Evolutionary conservation across 108 stramenopile species (phyloP).

Genomic region (Chaetoceros tenuissimus): DNA sequence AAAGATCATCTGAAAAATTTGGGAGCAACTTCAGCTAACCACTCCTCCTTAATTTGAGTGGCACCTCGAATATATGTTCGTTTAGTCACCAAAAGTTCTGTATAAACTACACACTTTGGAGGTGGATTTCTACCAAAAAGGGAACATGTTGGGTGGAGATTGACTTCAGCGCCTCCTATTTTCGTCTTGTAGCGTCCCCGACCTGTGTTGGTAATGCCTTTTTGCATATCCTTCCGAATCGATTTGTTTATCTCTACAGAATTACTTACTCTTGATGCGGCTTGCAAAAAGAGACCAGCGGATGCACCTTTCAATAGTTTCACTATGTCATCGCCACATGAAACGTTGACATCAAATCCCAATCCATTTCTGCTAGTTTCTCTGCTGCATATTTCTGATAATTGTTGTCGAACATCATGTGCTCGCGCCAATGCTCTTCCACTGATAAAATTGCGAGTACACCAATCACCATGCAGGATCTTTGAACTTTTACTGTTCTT

Average conservation of each 20-base stretch:
- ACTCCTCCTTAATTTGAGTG: slow-evolving; percentile 76
- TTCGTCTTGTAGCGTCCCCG: slow-evolving; percentile 90
- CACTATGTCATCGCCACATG: slow-evolving; percentile 52
- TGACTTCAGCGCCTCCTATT: slow-evolving; percentile 76
- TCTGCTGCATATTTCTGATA: slow-evolving; percentile 42
- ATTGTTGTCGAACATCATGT: slow-evolving; percentile 58
- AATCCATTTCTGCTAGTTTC: slow-evolving; percentile 43
- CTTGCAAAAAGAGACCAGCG: slow-evolving; percentile 86
- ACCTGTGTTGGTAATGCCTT: slow-evolving; percentile 62
- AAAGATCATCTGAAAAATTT: slow-evolving; percentile 19
- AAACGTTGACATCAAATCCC: slow-evolving; percentile 43
- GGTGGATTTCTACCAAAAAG: slow-evolving; percentile 91
- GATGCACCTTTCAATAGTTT: slow-evolving; percentile 80
- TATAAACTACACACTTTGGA: slow-evolving; percentile 90
- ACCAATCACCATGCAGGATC: slow-evolving; percentile 76
- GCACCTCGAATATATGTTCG: slow-evolving; percentile 77
- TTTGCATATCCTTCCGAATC: slow-evolving; percentile 28
- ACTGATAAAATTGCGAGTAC: slow-evolving; percentile 65
- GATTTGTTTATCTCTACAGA: slow-evolving; percentile 38
- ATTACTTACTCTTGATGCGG: slow-evolving; percentile 40
- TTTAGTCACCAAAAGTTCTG: slow-evolving; percentile 78
- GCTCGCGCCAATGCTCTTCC: slow-evolving; percentile 64
- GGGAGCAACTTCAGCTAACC: slow-evolving; percentile 62
- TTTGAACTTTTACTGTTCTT: slow-evolving; percentile 44
- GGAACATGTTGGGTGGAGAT: slow-evolving; percentile 39